A percentile compares a stretch with the other conserved stretches of the same genome.
These are phyloP conservation scores for Scheffersomyces segobiensis DNA, from an alignment of 1,139 yeast species.

Conservation along the genomic window DNA sequence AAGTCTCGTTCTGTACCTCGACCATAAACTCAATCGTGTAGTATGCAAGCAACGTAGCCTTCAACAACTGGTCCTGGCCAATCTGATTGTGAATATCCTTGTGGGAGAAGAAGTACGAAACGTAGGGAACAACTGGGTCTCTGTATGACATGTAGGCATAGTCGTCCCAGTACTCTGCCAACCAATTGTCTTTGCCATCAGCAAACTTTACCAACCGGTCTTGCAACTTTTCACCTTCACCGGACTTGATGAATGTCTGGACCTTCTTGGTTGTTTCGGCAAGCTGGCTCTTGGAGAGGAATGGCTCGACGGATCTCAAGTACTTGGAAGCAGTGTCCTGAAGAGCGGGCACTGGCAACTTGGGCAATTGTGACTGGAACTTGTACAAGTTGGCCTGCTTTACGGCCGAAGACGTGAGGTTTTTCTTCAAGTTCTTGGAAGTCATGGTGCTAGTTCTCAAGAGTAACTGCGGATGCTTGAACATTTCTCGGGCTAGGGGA, in stretches of 20 bases:
- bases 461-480: neutral
- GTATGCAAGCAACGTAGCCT: constrained; percentile 64
- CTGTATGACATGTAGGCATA: constrained; percentile 89
- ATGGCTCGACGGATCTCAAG: constrained; percentile 72
- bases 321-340: constrained; percentile 71
- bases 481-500: neutral
- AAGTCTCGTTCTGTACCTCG: constrained; percentile 55
- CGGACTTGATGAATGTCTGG: constrained; percentile 60
- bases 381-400: constrained; percentile 68
- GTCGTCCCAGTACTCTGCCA: constrained; percentile 91
- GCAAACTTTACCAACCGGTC: constrained; percentile 62
- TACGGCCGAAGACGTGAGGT: constrained; percentile 32
- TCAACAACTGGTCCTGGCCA: constrained; percentile 70
- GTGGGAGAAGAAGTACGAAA: constrained; percentile 87
- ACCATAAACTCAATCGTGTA: constrained; percentile 58
- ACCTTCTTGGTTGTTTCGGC: constrained; percentile 59
- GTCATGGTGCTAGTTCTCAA: neutral
- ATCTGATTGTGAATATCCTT: constrained; percentile 59
- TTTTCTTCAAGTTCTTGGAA: constrained; percentile 6
- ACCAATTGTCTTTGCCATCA: constrained; percentile 76
- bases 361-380: constrained; percentile 74
- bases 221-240: constrained; percentile 75
- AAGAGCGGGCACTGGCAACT: constrained; percentile 84
- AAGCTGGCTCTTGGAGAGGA: constrained; percentile 53
- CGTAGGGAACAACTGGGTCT: constrained; percentile 93